Base-by-base conservation (phyloP, 1,284 basidiomycete species). In the Naganishia cerealis region DNA sequence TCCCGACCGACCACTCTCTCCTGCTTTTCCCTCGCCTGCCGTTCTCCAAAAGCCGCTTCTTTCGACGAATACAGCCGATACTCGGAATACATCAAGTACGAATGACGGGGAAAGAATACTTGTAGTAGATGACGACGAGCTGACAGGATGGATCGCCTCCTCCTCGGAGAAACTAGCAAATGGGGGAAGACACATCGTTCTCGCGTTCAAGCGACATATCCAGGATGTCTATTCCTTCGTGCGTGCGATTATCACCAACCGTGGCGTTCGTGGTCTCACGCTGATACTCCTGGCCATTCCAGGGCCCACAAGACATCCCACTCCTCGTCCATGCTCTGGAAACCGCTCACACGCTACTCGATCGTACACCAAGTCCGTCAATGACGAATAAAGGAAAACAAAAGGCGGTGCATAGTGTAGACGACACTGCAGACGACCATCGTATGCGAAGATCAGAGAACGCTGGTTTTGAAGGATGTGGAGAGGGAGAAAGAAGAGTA, bases 201-300 rank as follows among this genome's bases (percentile, higher is more conserved):
- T 79, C 12, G 75, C 78, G 3, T 48, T 79, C 57, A 80, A 80
- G 63, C 58, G 67, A 29, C 80, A 81, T 66, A 38, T 78, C 13
- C 74, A 78, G 54, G 76, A 69, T 54, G 76, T 81, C 4, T 79
- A 81, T 59, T 73, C 77, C 3, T 71, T 81, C 33, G 80, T 80
- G 61, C 72, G 79, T 75, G 33, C 13, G 26, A 48, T 36, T 10
- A 3, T 5, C 18, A 36, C 26, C 26, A 8, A 6, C 46, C 38
- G 29, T 13, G 12, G 29, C 13, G 3, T n/a, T 48, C 10, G 12
- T 16, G 21, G 33, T 5, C 1, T 4, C 2, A 33, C 56, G 38
- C 18, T 53, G 4, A 24, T 57, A 12, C 18, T 39, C 52, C 26
- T 66, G 9, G 18, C 43, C 39, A 16, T 59, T 33, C 15, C 59